Base-by-base conservation (phyloP, 2,329 filamentous ascomycete species). In the Blastomyces parvus region DNA sequence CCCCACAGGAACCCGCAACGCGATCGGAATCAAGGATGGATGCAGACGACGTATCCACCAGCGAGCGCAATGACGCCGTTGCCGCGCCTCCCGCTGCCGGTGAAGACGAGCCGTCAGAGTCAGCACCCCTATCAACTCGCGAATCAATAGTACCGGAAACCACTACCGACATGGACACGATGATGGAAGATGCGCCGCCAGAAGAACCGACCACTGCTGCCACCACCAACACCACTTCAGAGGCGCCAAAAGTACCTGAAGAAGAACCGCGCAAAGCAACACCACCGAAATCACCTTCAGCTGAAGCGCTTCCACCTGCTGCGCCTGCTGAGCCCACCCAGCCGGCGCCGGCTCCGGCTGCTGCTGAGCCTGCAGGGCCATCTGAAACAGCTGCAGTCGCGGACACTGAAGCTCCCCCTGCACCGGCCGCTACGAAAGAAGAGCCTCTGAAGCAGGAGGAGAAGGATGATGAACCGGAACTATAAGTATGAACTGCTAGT, bases 141-240 rank as follows among this genome's bases (percentile, higher is more conserved):
- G 69, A 68, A 33, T 74, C 72, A 11, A 55, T 72, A 8, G 59
- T 60, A 46, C 69, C 70, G n/a, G 74, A 75, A 62, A 42, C 13
- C 14, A 72, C 74, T 63, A 61, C 44, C 38, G 65, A 65, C 30
- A 60, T 53, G 48, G 75, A 77, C 64, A 74, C 69, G 13, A 64
- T 70, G 14, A 78, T 78, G 76, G 75, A 77, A 66, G 76, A 78
- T 62, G 75, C 66, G 27, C 67, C 64, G 56, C 33, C 70, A 67
- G 46, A 65, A 64, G 66, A 71, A 60, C 62, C 67, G 30, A 63
- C 66, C 2, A 65, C 63, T n/a, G 60, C 64, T 27, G 62, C 65
- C 2, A 65, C 63, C n/a, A 61, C 65, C 22, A 61, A 63, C 27
- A 62, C 66, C 4, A 64, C 62, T n/a, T 59, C 64, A 27, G 66